Evolutionary conservation across 2,329 filamentous ascomycete species (phyloP).

Genomic region (Metarhizium robertsii): DNA sequence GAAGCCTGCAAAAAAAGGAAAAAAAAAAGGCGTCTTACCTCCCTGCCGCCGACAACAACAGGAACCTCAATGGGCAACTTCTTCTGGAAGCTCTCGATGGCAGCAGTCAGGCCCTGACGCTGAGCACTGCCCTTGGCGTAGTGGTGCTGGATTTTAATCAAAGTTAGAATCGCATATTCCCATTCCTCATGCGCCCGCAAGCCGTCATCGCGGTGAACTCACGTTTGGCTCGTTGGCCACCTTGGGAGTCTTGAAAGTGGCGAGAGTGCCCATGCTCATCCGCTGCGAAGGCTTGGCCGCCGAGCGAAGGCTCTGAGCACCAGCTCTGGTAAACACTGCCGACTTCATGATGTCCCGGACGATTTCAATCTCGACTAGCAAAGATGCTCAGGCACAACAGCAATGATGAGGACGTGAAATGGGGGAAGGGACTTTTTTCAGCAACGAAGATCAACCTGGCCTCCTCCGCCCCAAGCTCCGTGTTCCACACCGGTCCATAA

Average conservation of each 20-base stretch:
- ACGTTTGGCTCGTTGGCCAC: conserved; percentile 95
- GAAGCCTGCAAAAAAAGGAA: not conserved
- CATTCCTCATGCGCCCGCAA: not conserved
- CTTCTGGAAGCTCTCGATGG: conserved; percentile 60
- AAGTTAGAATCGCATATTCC: not conserved
- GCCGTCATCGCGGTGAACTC: conserved; percentile 26
- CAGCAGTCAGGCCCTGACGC: conserved; percentile 64
- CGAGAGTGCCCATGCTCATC: conserved; percentile 48
- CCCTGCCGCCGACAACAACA: conserved; percentile 72
- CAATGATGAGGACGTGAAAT: not conserved
- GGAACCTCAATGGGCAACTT: conserved; percentile 69
- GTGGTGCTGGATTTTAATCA: conserved; percentile 54
- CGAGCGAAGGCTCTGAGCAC: conserved; percentile 20
- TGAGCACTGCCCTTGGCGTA: conserved; percentile 79
- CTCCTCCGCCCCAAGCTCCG: not conserved
- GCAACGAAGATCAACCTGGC: not conserved
- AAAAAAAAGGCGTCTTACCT: conserved; percentile 39
- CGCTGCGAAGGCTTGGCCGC: conserved; percentile 19
- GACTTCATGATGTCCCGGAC: conserved; percentile 20
- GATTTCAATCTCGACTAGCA: not conserved
- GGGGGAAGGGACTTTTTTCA: not conserved
- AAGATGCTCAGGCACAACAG: not conserved
- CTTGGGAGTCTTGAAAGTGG: conserved; percentile 78
- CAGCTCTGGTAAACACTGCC: conserved; percentile 23
- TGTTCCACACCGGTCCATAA: not conserved